Evolutionary conservation across 202 grass and related monocot species (phyloP).

Genomic region (Cymbopogon flexuosus): DNA sequence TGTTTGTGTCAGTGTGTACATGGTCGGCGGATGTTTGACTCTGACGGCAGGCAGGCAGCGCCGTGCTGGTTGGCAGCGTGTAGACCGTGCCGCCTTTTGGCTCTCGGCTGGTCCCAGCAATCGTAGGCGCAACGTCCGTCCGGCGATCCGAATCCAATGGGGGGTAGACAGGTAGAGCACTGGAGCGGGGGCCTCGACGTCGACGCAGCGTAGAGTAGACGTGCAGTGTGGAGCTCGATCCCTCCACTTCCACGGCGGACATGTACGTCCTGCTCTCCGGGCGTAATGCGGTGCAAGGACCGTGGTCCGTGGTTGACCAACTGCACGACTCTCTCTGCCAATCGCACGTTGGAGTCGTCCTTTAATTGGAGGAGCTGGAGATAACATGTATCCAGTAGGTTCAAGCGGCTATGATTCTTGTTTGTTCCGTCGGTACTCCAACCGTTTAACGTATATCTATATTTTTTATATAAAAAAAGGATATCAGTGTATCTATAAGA

Average conservation of each 20-base stretch:
- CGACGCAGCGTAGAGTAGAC: too few relatives aligned
- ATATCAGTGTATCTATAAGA: background rate
- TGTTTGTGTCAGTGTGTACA: background rate
- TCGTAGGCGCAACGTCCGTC: background rate
- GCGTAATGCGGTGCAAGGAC: background rate
- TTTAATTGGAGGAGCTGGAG: background rate
- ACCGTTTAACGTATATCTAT: background rate
- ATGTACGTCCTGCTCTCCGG: background rate
- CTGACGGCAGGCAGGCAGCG: background rate
- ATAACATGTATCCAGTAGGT: background rate
- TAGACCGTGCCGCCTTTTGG: background rate
- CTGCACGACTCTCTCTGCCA: background rate
- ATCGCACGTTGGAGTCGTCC: background rate
- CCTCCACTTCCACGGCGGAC: background rate
- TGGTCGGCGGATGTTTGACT: background rate
- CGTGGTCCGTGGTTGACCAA: background rate
- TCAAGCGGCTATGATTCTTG: background rate
- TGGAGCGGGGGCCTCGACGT: too few relatives aligned
- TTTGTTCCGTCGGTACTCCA: background rate
- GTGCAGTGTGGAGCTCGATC: background rate
- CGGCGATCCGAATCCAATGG: too few relatives aligned
- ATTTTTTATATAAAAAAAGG: too few relatives aligned
- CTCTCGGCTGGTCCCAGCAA: background rate
- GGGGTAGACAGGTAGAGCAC: too few relatives aligned
- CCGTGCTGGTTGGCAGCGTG: background rate